Conservation (phyloP, 176 grass and related monocot species). For the Dactylis glomerata region DNA sequence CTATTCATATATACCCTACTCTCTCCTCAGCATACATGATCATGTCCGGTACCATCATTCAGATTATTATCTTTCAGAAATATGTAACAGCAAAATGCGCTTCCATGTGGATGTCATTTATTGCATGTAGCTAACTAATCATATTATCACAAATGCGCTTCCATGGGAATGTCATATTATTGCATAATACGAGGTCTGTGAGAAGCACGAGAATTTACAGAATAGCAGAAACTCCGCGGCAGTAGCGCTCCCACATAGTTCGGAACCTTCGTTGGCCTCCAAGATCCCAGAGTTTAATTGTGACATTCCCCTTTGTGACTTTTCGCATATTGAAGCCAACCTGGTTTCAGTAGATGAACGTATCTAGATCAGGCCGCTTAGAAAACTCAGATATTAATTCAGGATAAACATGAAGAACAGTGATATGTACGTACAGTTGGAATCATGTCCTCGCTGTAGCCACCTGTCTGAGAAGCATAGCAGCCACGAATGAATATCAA, state of each 20-base stretch:
- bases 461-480: slow-evolving; percentile 74
- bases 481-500: slow-evolving; percentile 38
- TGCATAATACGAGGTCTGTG: background rate
- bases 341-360: slow-evolving; percentile 43
- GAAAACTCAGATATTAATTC: background rate
- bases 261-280: slow-evolving; percentile 95
- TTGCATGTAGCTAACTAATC: background rate
- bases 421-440: slow-evolving; percentile 70
- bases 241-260: slow-evolving; percentile 98
- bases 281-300: slow-evolving; percentile 99
- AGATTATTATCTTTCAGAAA: background rate
- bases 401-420: slow-evolving; percentile 1
- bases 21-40: slow-evolving; percentile 12
- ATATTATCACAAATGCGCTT: background rate
- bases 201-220: slow-evolving; percentile 56
- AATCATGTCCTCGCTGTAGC: slow-evolving; percentile 99
- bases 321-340: slow-evolving; percentile 99
- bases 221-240: slow-evolving; percentile 95
- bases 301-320: slow-evolving; percentile 99
- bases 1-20: background rate
- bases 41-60: background rate
- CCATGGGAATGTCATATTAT: background rate
- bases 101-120: background rate
- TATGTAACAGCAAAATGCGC: background rate
- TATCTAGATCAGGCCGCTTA: slow-evolving; percentile 9